These are phyloP conservation scores for Scenedesmus sp. DNA, from an alignment of 163 green algal genomes.

Conservation along the genomic window DNA sequence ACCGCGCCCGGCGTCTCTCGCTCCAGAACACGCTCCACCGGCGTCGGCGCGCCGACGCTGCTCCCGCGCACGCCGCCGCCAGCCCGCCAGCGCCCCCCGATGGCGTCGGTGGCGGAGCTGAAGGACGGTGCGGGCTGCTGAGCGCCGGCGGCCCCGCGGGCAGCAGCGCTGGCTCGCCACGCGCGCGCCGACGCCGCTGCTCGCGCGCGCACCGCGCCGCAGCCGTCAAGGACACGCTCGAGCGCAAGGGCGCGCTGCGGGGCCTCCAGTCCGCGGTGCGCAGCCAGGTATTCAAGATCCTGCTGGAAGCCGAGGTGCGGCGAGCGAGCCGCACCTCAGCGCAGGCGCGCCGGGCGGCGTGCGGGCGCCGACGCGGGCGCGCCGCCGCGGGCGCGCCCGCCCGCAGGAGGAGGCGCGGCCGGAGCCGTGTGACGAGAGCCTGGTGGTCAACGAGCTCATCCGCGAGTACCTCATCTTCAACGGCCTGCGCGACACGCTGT, in stretches of 20 bases:
- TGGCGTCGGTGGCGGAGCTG: constrained; percentile 24
- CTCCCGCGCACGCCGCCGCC: too few relatives aligned
- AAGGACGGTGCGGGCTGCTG: constrained; percentile 15
- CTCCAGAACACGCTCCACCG: too few relatives aligned
- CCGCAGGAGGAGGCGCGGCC: constrained; percentile 11
- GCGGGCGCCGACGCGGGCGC: not conserved
- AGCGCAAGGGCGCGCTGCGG: constrained; percentile 24
- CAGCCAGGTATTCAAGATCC: constrained; percentile 9
- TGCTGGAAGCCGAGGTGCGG: constrained; percentile 35
- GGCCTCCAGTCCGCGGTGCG: constrained; percentile 29
- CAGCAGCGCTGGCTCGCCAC: too few relatives aligned
- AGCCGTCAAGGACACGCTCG: constrained; percentile 35
- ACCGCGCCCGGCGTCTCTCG: too few relatives aligned
- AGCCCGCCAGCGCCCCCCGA: too few relatives aligned
- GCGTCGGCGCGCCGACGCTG: too few relatives aligned
- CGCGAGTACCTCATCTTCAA: constrained; percentile 61
- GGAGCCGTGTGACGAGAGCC: constrained; percentile 51
- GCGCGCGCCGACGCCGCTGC: too few relatives aligned
- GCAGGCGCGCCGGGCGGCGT: not conserved
- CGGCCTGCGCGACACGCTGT: constrained; percentile 35
- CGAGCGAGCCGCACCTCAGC: not conserved
- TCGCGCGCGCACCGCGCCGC: too few relatives aligned
- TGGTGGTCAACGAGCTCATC: constrained; percentile 70
- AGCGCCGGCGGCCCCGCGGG: too few relatives aligned
- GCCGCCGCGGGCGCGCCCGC: not conserved